Conservation (phyloP, 306 rosid genomes). For the Abrus precatorius region DNA sequence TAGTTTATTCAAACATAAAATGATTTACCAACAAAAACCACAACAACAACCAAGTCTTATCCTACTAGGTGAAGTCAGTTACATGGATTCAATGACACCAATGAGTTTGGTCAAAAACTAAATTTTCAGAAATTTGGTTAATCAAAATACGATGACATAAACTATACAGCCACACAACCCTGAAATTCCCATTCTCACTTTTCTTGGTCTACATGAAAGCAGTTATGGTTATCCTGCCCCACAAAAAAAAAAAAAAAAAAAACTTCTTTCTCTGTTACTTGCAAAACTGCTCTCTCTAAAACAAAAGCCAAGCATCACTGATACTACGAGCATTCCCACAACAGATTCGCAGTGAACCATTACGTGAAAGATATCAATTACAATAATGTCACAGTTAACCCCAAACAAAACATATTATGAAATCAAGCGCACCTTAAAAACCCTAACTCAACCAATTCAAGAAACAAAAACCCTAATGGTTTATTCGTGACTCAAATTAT, state of each 20-base stretch:
- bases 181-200: background rate
- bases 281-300: background rate
- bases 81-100: too few relatives aligned
- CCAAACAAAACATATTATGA: background rate
- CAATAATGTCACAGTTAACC: background rate
- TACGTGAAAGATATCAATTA: background rate
- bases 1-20: background rate
- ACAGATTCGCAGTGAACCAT: constrained; percentile 17
- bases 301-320: background rate
- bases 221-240: background rate
- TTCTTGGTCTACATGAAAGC: background rate
- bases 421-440: constrained; percentile 29
- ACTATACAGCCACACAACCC: constrained; percentile 3
- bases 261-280: background rate
- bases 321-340: background rate
- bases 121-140: background rate
- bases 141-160: background rate
- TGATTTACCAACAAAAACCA: background rate
- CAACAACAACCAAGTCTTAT: too few relatives aligned
- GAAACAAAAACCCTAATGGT: constrained; percentile 49
- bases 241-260: too few relatives aligned
- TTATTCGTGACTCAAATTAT: constrained; percentile 15
- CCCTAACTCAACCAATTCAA: background rate
- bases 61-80: too few relatives aligned
- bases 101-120: too few relatives aligned